Conservation (phyloP, 2,329 filamentous ascomycete species). For the Parastagonospora nodorum region DNA sequence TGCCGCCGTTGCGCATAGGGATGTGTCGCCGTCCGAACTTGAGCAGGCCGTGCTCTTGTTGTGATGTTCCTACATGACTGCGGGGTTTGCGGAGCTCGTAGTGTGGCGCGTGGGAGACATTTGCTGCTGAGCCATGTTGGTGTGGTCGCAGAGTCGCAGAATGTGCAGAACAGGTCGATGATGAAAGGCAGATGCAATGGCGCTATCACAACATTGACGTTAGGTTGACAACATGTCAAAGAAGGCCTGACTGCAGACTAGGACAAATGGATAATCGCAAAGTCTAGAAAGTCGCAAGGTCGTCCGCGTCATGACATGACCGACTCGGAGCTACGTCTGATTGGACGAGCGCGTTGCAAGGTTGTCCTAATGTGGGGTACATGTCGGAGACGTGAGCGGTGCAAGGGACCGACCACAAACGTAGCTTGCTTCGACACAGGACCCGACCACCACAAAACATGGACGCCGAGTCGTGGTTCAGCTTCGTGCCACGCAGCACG, state of each 20-base stretch:
- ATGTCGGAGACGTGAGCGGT: background rate
- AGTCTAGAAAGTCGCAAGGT: background rate
- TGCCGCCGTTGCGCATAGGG: slow-evolving; percentile 52
- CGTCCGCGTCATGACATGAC: slow-evolving; percentile 23
- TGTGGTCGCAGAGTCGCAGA: slow-evolving; percentile 4
- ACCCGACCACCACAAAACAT: slow-evolving; percentile 59
- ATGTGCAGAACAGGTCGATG: background rate
- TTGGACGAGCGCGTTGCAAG: background rate
- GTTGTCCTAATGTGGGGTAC: background rate
- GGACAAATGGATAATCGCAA: background rate
- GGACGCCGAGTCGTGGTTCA: slow-evolving; percentile 80
- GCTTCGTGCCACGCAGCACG: slow-evolving; percentile 68
- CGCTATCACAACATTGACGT: slow-evolving; percentile 21
- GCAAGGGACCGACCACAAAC: background rate
- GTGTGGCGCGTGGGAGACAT: slow-evolving; percentile 38
- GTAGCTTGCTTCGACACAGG: too few relatives aligned
- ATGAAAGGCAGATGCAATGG: slow-evolving; percentile 3
- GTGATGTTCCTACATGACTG: slow-evolving; percentile 33
- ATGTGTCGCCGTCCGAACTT: slow-evolving; percentile 34
- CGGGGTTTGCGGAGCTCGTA: slow-evolving; percentile 28
- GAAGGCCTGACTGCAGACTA: background rate
- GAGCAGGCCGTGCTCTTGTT: slow-evolving; percentile 21
- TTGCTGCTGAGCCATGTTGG: slow-evolving; percentile 40
- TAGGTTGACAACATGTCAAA: slow-evolving; percentile 15
- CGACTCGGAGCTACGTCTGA: background rate